Conservation (phyloP, 805 yeast species). For the Zygotorulaspora sp. region DNA sequence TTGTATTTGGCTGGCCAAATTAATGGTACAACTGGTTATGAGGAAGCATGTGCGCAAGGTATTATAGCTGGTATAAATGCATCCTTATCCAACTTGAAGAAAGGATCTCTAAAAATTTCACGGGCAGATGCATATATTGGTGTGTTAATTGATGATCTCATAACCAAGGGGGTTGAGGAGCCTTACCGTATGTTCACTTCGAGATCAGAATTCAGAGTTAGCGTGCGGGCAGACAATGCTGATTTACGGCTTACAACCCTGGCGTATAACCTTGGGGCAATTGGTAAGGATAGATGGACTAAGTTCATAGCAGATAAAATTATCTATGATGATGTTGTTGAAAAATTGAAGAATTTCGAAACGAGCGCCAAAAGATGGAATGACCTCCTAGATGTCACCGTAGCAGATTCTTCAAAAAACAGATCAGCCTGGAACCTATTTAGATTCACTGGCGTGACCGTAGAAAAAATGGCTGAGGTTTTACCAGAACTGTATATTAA, state of each 20-base stretch:
- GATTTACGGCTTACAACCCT: slow-evolving; percentile 72
- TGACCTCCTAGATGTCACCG: slow-evolving; percentile 41
- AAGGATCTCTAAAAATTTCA: slow-evolving; percentile 48
- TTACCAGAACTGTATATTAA: slow-evolving; percentile 38
- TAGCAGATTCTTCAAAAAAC: slow-evolving; percentile 50
- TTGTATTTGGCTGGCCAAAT: slow-evolving; percentile 93
- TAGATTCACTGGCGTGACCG: slow-evolving; percentile 46
- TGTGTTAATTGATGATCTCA: slow-evolving; percentile 86
- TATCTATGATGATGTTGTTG: slow-evolving; percentile 42
- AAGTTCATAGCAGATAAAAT: slow-evolving; percentile 43
- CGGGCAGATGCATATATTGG: slow-evolving; percentile 90
- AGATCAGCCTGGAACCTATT: slow-evolving; percentile 70
- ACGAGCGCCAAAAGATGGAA: slow-evolving; percentile 64
- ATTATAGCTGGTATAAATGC: slow-evolving; percentile 94
- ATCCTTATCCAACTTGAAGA: slow-evolving; percentile 48
- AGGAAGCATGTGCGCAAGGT: slow-evolving; percentile 98
- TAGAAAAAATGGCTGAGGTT: slow-evolving; percentile 26
- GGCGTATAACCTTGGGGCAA: slow-evolving; percentile 66
- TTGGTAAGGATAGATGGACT: slow-evolving; percentile 54
- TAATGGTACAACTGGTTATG: slow-evolving; percentile 98
- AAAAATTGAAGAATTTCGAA: slow-evolving; percentile 42
- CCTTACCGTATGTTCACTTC: slow-evolving; percentile 98
- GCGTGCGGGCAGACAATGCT: slow-evolving; percentile 91
- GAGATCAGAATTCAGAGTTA: slow-evolving; percentile 86
- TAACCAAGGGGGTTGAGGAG: slow-evolving; percentile 92